These are phyloP conservation scores for Solanum rostratum DNA, from an alignment of 257 asterid species.

Conservation along the genomic window DNA sequence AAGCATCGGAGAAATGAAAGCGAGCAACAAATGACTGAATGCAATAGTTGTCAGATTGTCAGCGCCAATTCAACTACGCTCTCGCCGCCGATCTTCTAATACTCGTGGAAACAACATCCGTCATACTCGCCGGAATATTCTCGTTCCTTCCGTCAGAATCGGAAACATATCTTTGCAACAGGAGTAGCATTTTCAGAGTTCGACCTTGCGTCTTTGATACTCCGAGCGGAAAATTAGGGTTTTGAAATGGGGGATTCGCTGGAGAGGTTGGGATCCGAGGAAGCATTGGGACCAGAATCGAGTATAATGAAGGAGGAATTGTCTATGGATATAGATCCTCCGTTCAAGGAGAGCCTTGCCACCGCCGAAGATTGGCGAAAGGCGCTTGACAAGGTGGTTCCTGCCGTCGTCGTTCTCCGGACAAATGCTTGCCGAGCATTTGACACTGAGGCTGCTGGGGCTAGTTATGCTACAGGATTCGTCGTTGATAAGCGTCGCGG, in stretches of 20 bases:
- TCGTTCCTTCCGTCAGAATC: neutral
- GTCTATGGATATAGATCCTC: constrained; percentile 87
- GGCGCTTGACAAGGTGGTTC: constrained; percentile 79
- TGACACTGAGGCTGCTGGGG: constrained; percentile 90
- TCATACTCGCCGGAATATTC: neutral
- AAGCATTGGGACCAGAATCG: constrained; percentile 67
- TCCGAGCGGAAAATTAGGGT: neutral
- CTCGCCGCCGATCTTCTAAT: neutral
- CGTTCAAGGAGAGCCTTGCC: constrained; percentile 57
- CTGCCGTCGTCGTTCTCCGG: constrained; percentile 96
- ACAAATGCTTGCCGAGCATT: constrained; percentile 91
- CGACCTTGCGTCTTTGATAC: neutral
- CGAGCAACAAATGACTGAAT: neutral
- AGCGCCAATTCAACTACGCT: neutral
- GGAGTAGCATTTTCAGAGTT: neutral
- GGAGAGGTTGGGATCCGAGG: constrained; percentile 14
- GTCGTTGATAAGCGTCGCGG: constrained; percentile 89
- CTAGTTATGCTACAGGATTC: constrained; percentile 89
- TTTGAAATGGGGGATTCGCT: neutral
- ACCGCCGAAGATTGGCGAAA: constrained; percentile 88
- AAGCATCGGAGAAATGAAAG: neutral
- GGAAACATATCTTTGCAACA: neutral
- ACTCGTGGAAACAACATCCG: neutral
- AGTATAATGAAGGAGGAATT: constrained; percentile 74
- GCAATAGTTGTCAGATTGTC: neutral